Evolutionary conservation across 805 yeast genomes (phyloP).

Genomic region (Candida glaebosa): DNA sequence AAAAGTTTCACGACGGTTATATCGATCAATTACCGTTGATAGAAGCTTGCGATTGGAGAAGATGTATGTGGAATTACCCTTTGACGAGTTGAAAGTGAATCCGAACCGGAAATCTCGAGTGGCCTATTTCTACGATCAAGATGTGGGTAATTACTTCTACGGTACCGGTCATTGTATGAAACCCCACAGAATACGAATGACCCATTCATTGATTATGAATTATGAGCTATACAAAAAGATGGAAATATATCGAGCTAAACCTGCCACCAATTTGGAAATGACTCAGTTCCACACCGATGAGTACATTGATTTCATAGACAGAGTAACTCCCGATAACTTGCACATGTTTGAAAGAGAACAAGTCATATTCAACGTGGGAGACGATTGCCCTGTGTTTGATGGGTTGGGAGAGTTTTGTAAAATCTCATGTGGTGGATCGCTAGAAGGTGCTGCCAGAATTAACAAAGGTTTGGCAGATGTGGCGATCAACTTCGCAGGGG

Average conservation of each 20-base stretch:
- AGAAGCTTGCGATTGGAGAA: background rate
- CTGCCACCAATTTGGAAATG: slow-evolving; percentile 97
- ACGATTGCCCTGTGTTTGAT: slow-evolving; percentile 93
- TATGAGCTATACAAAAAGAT: slow-evolving; percentile 94
- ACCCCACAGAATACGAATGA: slow-evolving; percentile 98
- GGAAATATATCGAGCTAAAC: slow-evolving; percentile 96
- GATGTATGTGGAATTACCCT: slow-evolving; percentile 43
- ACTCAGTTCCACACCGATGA: slow-evolving; percentile 98
- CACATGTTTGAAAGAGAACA: slow-evolving; percentile 85
- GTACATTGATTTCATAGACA: slow-evolving; percentile 84
- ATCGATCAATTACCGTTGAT: too few species aligned
- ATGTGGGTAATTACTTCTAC: slow-evolving; percentile 96
- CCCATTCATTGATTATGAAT: slow-evolving; percentile 94
- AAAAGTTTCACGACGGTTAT: too few species aligned
- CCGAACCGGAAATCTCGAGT: slow-evolving; percentile 37
- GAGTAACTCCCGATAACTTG: slow-evolving; percentile 90
- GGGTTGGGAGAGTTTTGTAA: slow-evolving; percentile 91
- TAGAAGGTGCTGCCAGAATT: slow-evolving; percentile 91
- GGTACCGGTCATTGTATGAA: slow-evolving; percentile 99
- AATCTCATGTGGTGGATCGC: slow-evolving; percentile 89
- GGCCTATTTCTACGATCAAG: slow-evolving; percentile 54
- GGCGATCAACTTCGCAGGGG: slow-evolving; percentile 96
- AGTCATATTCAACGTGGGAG: slow-evolving; percentile 92
- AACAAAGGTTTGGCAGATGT: slow-evolving; percentile 87
- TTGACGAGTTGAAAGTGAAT: slow-evolving; percentile 42